Conservation (phyloP, 2,329 filamentous ascomycete species). For the Aspergillus pseudoterreus region DNA sequence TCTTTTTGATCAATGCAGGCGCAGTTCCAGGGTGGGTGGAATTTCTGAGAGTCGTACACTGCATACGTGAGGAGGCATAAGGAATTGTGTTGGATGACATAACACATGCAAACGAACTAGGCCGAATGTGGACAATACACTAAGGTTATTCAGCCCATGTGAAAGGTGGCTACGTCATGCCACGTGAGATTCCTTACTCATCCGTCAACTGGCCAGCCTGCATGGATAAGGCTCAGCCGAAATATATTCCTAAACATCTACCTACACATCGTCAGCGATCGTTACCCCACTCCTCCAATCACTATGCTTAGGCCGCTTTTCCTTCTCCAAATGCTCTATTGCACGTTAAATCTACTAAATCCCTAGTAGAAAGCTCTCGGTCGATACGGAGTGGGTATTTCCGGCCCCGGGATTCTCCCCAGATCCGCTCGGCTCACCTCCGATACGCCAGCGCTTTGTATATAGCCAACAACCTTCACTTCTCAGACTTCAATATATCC, state of each 20-base stretch:
- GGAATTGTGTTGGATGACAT: background rate
- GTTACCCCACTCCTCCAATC: no score
- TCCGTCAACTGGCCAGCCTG: background rate
- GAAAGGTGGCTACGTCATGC: background rate
- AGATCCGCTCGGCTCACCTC: constrained; percentile 4
- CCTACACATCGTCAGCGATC: no score
- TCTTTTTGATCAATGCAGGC: no score
- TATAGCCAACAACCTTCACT: background rate
- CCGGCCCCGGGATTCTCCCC: background rate
- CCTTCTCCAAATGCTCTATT: no score
- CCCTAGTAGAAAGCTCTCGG: background rate
- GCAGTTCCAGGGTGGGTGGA: no score
- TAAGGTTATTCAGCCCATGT: background rate
- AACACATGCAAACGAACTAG: background rate
- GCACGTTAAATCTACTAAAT: background rate
- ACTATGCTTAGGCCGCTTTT: no score
- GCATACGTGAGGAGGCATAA: no score
- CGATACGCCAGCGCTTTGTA: background rate
- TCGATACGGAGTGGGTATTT: background rate
- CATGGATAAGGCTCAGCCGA: background rate
- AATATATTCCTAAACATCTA: no score
- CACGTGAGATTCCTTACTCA: background rate
- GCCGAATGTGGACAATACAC: background rate
- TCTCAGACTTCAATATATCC: background rate
- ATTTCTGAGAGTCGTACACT: no score